Evolutionary conservation across 2,329 filamentous ascomycete genomes (phyloP).

Genomic region (Pseudogymnoascus sp.): DNA sequence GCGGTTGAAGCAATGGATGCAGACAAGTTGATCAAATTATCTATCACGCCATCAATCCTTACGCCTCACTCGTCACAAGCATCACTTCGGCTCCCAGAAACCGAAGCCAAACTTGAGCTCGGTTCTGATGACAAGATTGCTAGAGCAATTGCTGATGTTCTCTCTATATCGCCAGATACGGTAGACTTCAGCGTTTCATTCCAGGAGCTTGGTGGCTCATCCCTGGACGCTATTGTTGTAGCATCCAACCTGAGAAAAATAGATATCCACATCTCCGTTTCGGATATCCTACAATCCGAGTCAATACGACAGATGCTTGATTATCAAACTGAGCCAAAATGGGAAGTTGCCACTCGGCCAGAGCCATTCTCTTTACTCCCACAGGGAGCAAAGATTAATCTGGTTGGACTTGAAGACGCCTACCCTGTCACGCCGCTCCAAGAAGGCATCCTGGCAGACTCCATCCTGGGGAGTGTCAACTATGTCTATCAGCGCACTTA

Average conservation of each 20-base stretch:
- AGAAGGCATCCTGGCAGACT: conserved; percentile 30
- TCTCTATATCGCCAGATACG: background rate
- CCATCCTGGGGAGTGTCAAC: conserved; percentile 22
- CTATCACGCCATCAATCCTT: background rate
- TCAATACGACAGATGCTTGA: background rate
- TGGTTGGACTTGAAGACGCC: conserved; percentile 26
- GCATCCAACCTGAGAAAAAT: conserved; percentile 3
- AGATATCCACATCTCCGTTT: background rate
- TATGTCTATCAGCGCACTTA: conserved; percentile 26
- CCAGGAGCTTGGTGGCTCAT: background rate
- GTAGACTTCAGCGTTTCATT: background rate
- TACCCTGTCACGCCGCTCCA: conserved; percentile 32
- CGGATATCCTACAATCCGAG: background rate
- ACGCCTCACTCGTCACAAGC: background rate
- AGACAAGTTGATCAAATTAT: background rate
- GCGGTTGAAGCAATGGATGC: background rate
- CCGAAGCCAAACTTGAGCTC: background rate
- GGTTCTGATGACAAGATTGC: background rate
- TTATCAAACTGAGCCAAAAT: background rate
- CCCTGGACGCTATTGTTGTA: background rate
- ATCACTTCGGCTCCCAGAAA: background rate
- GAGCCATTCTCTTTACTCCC: background rate
- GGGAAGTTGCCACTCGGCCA: background rate
- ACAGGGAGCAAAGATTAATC: background rate
- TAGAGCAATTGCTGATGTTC: background rate